Evolutionary conservation across 345 rosid genomes (phyloP).

Genomic region (Acer campestre): DNA sequence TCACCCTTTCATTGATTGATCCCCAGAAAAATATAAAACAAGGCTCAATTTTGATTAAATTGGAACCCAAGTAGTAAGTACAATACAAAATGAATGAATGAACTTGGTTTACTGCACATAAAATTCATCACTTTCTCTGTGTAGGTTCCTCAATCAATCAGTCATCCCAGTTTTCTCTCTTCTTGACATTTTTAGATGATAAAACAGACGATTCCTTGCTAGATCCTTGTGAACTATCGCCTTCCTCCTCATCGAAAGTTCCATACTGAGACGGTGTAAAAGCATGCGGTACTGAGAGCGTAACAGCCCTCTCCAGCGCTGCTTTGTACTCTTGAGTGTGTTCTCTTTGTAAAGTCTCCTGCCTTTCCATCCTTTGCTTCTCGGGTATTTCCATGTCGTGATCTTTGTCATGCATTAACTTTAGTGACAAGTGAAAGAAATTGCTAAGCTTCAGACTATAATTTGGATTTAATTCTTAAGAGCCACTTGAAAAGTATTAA

Average conservation of each 20-base stretch:
- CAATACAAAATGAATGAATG: constrained; percentile 30
- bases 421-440: not conserved
- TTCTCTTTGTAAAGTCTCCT: constrained; percentile 68
- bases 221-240: constrained; percentile 34
- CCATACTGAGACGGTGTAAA: constrained; percentile 67
- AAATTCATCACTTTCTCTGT: not conserved
- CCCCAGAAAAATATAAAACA: not conserved
- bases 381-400: constrained; percentile 62
- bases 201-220: constrained; percentile 38
- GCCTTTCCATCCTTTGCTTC: constrained; percentile 88
- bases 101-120: constrained; percentile 11
- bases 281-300: constrained; percentile 76
- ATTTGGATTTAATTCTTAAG: not conserved
- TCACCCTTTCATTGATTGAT: not conserved
- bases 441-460: not conserved
- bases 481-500: not conserved
- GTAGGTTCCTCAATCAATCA: constrained; percentile 16
- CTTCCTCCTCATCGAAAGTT: constrained; percentile 67
- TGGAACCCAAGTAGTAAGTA: not conserved
- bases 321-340: constrained; percentile 75
- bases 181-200: constrained; percentile 32
- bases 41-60: not conserved
- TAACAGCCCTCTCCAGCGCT: constrained; percentile 83
- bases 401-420: constrained; percentile 85
- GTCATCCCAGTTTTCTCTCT: constrained; percentile 65